Percentiles rank a stretch among this genome's conserved stretches.
Evolutionary conservation across 2,329 filamentous ascomycete species (phyloP).

Genomic region (Xylariaceae sp.): DNA sequence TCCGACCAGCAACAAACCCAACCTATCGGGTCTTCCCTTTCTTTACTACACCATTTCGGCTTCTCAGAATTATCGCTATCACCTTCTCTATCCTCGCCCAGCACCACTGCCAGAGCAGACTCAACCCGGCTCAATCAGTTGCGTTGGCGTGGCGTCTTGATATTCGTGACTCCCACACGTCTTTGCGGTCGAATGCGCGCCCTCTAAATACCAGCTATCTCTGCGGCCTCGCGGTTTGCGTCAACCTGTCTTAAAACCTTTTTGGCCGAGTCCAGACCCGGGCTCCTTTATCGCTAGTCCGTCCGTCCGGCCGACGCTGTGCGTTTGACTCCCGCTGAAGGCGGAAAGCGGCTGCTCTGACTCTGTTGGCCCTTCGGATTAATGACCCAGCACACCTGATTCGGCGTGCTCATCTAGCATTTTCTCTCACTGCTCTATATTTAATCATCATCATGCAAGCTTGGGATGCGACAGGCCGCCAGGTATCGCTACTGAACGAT

Average conservation of each 20-base stretch:
- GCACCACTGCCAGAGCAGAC: background rate
- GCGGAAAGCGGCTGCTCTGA: constrained; percentile 1
- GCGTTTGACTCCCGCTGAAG: constrained; percentile 6
- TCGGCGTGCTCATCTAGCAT: background rate
- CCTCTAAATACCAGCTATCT: background rate
- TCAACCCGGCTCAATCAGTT: background rate
- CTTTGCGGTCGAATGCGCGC: background rate
- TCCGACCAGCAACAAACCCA: constrained; percentile 14
- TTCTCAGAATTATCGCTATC: background rate
- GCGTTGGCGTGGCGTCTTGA: background rate
- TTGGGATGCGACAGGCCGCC: constrained; percentile 52
- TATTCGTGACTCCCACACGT: constrained; percentile 1
- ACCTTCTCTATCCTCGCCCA: background rate
- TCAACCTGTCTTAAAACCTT: background rate
- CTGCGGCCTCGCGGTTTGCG: background rate
- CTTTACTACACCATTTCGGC: background rate
- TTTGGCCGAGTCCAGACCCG: constrained; percentile 3
- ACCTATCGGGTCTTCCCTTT: constrained; percentile 4
- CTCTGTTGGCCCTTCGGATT: background rate
- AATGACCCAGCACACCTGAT: background rate
- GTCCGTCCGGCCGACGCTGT: constrained; percentile 9
- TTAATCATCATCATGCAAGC: constrained; percentile 44
- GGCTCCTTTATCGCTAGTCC: background rate
- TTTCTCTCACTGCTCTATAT: background rate
- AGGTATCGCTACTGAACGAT: constrained; percentile 59